Evolutionary conservation across 352 stramenopile species (phyloP).

Genomic region (Peronosclerospora sorghi): DNA sequence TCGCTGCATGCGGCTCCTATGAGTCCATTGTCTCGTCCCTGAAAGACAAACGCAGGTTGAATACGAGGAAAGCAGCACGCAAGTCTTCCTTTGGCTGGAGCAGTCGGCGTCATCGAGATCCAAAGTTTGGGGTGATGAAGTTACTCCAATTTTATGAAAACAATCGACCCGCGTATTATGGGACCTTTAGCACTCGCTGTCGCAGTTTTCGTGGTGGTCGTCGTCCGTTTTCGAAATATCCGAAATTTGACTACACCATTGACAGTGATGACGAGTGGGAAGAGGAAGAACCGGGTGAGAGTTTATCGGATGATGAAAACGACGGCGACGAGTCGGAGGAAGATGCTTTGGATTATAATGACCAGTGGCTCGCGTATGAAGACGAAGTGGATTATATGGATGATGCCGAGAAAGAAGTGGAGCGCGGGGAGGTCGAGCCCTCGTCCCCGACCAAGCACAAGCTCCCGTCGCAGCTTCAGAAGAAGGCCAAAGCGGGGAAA

Average conservation of each 20-base stretch:
- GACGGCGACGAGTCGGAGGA: conserved; percentile 70
- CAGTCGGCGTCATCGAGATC: conserved; percentile 34
- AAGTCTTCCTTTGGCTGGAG: conserved; percentile 31
- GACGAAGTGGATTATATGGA: conserved; percentile 83
- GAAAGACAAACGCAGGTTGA: conserved; percentile 11
- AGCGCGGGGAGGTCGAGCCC: conserved; percentile 6
- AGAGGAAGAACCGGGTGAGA: conserved; percentile 80
- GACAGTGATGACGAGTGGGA: conserved; percentile 85
- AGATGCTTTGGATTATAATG: conserved; percentile 73
- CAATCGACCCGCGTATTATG: conserved; percentile 65
- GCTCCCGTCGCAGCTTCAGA: conserved; percentile 38
- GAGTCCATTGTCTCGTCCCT: conserved; percentile 20
- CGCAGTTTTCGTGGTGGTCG: conserved; percentile 48
- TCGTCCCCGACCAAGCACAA: conserved; percentile 39
- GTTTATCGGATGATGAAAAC: conserved; percentile 58
- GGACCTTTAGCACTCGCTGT: conserved; percentile 54
- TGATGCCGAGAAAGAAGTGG: conserved; percentile 21
- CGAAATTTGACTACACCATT: conserved; percentile 63
- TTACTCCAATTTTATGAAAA: conserved; percentile 83
- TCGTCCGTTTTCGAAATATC: conserved; percentile 46
- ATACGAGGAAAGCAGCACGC: conserved; percentile 10
- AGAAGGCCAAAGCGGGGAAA: conserved; percentile 54
- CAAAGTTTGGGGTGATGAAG: conserved; percentile 69
- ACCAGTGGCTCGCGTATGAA: conserved; percentile 81
- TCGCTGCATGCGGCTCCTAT: not conserved